Conservation (phyloP, 78 protist genomes). For the Goniomonas avonlea region DNA sequence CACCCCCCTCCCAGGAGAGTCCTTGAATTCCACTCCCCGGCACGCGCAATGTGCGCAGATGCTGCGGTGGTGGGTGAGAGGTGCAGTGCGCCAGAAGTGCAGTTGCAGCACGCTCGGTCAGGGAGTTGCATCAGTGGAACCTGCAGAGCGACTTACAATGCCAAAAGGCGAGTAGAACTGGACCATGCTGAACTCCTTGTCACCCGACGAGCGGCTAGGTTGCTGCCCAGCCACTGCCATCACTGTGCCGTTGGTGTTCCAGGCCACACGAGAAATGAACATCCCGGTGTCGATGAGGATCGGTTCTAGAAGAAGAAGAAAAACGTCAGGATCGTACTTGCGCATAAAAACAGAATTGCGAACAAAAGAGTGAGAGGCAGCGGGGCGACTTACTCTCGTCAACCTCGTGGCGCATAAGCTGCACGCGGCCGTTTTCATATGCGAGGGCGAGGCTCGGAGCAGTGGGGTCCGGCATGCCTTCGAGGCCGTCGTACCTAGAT, state of each 20-base stretch:
- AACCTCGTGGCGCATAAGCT: slow-evolving; percentile 45
- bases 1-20: slow-evolving; percentile 62
- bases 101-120: background rate
- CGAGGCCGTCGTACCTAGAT: slow-evolving; percentile 41
- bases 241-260: slow-evolving; percentile 63
- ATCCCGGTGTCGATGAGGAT: slow-evolving; percentile 61
- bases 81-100: background rate
- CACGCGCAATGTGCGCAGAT: slow-evolving; percentile 32
- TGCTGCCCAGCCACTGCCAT: slow-evolving; percentile 59
- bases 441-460: slow-evolving; percentile 52
- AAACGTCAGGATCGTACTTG: background rate
- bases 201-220: background rate
- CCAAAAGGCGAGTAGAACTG: slow-evolving; percentile 69
- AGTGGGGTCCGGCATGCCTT: slow-evolving; percentile 2
- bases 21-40: slow-evolving; percentile 44
- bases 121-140: too few relatives aligned
- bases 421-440: slow-evolving; percentile 54
- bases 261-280: background rate
- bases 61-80: too few relatives aligned
- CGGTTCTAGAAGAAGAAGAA: slow-evolving; percentile 32
- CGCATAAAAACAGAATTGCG: background rate
- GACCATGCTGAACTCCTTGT: background rate
- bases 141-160: background rate
- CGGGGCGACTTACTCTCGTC: slow-evolving; percentile 32
- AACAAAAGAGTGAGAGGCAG: background rate